phyloP scores from a whole-genome alignment of 495 filamentous ascomycete species.

The Hypoxylon rickii region DNA sequence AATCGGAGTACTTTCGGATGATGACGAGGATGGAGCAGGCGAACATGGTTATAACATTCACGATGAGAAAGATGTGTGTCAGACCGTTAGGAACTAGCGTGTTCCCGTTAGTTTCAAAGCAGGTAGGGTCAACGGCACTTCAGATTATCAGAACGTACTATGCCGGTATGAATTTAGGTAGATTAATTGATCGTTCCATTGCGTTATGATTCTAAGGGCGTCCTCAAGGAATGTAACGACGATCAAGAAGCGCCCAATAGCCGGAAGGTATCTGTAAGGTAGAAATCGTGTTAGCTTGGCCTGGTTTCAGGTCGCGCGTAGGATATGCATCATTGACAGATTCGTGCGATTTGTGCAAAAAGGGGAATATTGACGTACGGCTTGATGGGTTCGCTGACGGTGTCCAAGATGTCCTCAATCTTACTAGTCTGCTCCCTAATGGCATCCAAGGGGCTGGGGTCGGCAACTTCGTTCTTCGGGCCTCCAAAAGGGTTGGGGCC shows the following conservation, averaged over 20 bases:
- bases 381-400: slow-evolving; percentile 86
- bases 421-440: slow-evolving; percentile 96
- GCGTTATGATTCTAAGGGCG: slow-evolving; percentile 91
- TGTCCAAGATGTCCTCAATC: slow-evolving; percentile 94
- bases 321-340: too few species aligned
- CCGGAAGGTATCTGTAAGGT: slow-evolving; percentile 80
- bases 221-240: slow-evolving; percentile 99
- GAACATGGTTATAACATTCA: slow-evolving; percentile 89
- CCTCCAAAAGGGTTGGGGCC: slow-evolving; percentile 72
- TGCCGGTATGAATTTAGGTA: slow-evolving; percentile 92
- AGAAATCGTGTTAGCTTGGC: slow-evolving; percentile 30
- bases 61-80: slow-evolving; percentile 89
- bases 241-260: slow-evolving; percentile 94
- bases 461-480: slow-evolving; percentile 60
- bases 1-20: slow-evolving; percentile 85
- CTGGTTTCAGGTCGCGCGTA: too few species aligned
- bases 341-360: too few species aligned
- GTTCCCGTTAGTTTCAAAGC: slow-evolving; percentile 28
- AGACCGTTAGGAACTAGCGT: slow-evolving; percentile 80
- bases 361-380: slow-evolving; percentile 70
- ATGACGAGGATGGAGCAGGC: slow-evolving; percentile 85
- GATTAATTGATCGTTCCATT: slow-evolving; percentile 94
- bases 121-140: neutral
- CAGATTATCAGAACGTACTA: slow-evolving; percentile 64
- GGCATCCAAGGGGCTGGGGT: slow-evolving; percentile 86